These are phyloP conservation scores for Aspergillus sclerotiicarbonarius DNA, from an alignment of 495 filamentous ascomycete genomes.

Conservation along the genomic window DNA sequence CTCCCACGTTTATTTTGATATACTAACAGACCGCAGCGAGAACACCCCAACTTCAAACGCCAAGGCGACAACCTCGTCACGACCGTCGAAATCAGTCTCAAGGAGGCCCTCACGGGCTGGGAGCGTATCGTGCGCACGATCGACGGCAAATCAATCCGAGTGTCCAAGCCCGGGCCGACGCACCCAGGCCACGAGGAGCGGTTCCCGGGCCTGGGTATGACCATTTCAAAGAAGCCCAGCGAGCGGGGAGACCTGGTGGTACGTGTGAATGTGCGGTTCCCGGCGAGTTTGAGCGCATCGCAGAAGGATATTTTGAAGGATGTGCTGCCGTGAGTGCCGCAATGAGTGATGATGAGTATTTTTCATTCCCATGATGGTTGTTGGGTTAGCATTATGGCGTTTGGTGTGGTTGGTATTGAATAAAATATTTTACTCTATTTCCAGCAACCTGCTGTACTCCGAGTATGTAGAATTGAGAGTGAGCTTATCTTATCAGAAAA, in stretches of 20 bases:
- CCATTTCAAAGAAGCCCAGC: conserved; percentile 79
- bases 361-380: background rate
- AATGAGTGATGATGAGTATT: conserved; percentile 6
- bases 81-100: conserved; percentile 78
- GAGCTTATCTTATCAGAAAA: conserved; percentile 2
- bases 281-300: conserved; percentile 63
- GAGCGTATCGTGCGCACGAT: conserved; percentile 87
- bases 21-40: conserved; percentile 61
- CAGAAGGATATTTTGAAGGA: conserved; percentile 80
- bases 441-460: too few species aligned
- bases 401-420: conserved; percentile 14
- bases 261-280: conserved; percentile 90
- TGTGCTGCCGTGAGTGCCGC: conserved; percentile 59
- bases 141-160: conserved; percentile 76
- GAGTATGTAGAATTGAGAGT: background rate
- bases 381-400: conserved; percentile 34
- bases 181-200: conserved; percentile 73
- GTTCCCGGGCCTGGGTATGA: conserved; percentile 89
- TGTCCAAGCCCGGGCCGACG: conserved; percentile 79
- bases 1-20: background rate
- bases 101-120: conserved; percentile 97
- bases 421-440: conserved; percentile 3
- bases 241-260: conserved; percentile 85
- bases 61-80: conserved; percentile 81
- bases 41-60: conserved; percentile 76